phyloP scores from a whole-genome alignment of 495 filamentous ascomycete species.

The Penicillium nucicola region DNA sequence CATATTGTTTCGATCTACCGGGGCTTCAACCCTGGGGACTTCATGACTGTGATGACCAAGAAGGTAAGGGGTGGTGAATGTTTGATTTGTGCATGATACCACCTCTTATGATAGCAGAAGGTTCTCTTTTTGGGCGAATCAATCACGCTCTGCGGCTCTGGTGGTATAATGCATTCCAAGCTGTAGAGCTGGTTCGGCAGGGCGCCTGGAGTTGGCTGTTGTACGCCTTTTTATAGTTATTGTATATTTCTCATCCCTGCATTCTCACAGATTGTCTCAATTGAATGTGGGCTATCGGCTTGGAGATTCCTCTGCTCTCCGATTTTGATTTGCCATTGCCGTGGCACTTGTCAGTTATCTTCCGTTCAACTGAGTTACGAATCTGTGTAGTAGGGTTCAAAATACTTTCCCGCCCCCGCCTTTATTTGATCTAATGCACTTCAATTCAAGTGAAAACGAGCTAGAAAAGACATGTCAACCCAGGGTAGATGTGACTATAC shows the following conservation, averaged over 20 bases:
- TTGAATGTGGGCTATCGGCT: neutral
- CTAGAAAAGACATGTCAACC: too few relatives aligned
- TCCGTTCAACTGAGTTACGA: neutral
- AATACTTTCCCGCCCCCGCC: too few relatives aligned
- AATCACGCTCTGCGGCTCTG: neutral
- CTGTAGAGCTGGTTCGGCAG: neutral
- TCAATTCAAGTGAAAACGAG: too few relatives aligned
- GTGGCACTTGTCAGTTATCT: neutral
- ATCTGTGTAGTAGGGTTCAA: too few relatives aligned
- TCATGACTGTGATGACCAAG: constrained; percentile 1
- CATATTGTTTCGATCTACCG: neutral
- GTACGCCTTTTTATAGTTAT: neutral
- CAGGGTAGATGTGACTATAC: too few relatives aligned
- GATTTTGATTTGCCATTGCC: neutral
- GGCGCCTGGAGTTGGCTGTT: neutral
- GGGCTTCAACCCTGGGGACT: neutral
- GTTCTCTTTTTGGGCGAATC: neutral
- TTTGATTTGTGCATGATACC: neutral
- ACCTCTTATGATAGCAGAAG: neutral
- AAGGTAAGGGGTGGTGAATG: neutral
- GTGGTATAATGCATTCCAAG: too few relatives aligned
- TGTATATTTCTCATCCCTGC: neutral
- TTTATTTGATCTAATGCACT: too few relatives aligned
- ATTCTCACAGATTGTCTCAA: neutral
- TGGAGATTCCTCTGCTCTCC: neutral